Percentiles rank a stretch among this genome's conserved stretches.
Evolutionary conservation across 768 basidiomycete genomes (phyloP).

Genomic region (Rhodotorula graminis): DNA sequence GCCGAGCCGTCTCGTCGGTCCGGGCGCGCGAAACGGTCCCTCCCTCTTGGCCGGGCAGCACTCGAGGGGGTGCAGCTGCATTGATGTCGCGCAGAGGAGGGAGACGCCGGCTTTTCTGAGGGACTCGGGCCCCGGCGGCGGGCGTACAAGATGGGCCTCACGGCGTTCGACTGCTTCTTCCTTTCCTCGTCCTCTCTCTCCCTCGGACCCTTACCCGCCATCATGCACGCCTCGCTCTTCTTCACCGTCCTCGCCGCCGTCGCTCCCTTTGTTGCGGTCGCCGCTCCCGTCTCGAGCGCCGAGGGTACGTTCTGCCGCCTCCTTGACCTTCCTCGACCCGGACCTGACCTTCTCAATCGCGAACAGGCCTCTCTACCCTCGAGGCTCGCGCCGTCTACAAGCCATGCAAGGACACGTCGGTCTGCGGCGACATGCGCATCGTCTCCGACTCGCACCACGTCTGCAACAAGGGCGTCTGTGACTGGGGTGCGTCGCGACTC

Average conservation of each 20-base stretch:
- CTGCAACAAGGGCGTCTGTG: not conserved
- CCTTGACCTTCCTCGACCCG: no score
- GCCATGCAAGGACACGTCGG: not conserved
- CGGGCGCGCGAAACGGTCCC: not conserved
- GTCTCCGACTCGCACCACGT: not conserved
- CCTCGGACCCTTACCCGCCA: not conserved
- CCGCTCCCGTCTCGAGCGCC: not conserved
- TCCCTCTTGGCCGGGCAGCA: not conserved
- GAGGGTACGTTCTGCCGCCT: not conserved
- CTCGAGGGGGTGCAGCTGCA: not conserved
- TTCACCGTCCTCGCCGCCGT: not conserved
- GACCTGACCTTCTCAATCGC: not conserved
- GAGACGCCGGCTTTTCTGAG: not conserved
- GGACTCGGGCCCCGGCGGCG: no score
- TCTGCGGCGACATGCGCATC: not conserved
- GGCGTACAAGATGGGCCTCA: not conserved
- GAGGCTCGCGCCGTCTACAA: slow-evolving; percentile 3
- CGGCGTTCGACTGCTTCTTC: not conserved
- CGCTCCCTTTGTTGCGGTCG: not conserved
- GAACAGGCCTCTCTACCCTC: not conserved
- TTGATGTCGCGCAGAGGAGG: not conserved
- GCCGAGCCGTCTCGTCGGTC: not conserved
- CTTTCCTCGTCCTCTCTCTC: not conserved
- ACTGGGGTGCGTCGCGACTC: not conserved
- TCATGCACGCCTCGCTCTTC: not conserved